phyloP scores from a whole-genome alignment of 805 yeast species.

The Teunomyces gatunensis region DNA sequence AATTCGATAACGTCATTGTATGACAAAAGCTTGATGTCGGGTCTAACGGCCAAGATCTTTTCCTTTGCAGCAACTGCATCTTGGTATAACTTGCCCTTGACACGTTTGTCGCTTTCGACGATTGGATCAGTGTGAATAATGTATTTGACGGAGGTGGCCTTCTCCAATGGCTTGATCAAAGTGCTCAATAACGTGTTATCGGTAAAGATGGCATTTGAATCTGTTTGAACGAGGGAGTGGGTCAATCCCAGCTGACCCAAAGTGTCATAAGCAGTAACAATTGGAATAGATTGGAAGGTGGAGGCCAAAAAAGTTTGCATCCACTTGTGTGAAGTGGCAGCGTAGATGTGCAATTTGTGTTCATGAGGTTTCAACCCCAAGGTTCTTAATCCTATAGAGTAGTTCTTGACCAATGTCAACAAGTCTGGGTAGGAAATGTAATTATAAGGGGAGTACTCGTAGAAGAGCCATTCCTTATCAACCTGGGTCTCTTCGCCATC shows the following conservation, averaged over 20 bases:
- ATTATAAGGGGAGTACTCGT: conserved; percentile 72
- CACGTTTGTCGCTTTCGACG: conserved; percentile 61
- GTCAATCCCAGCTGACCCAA: conserved; percentile 85
- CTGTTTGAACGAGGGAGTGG: conserved; percentile 83
- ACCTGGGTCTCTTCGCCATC: conserved; percentile 72
- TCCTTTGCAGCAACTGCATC: conserved; percentile 58
- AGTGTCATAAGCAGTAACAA: conserved; percentile 95
- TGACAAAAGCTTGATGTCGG: conserved; percentile 68
- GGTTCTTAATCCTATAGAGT: conserved; percentile 74
- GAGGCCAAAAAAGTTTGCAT: conserved; percentile 82
- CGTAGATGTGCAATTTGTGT: conserved; percentile 74
- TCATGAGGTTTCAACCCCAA: conserved; percentile 67
- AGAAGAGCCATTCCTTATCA: conserved; percentile 86
- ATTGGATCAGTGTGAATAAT: conserved; percentile 70
- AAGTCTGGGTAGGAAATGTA: conserved; percentile 63
- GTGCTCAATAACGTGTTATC: conserved; percentile 71
- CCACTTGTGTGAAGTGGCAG: conserved; percentile 87
- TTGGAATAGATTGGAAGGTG: conserved; percentile 73
- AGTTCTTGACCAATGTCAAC: conserved; percentile 43
- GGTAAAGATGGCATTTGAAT: conserved; percentile 73
- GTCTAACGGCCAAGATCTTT: conserved; percentile 62
- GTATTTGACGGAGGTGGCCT: conserved; percentile 58
- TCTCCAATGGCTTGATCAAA: conserved; percentile 68
- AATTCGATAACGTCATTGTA: conserved; percentile 61
- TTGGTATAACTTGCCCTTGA: conserved; percentile 55